Percentiles rank a stretch among this genome's conserved stretches.
These are phyloP conservation scores for Clathrospora elynae DNA, from an alignment of 2,329 filamentous ascomycete genomes.

Conservation along the genomic window DNA sequence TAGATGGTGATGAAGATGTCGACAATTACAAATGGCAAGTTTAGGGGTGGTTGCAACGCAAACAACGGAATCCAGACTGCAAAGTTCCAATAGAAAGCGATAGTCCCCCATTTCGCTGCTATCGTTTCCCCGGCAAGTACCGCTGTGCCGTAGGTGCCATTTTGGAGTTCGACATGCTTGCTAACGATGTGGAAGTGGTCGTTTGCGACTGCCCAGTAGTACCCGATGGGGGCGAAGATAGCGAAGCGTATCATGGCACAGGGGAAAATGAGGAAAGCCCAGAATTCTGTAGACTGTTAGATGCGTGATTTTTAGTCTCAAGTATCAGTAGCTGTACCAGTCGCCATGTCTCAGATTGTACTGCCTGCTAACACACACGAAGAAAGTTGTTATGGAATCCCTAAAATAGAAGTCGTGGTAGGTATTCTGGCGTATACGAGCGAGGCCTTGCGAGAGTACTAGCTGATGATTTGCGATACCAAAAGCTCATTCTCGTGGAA, in stretches of 20 bases:
- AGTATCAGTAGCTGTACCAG: too few relatives aligned
- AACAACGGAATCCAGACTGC: conserved; percentile 5
- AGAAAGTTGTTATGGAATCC: too few relatives aligned
- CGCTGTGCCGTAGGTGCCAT: conserved; percentile 15
- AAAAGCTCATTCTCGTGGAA: neutral
- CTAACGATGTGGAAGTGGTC: conserved; percentile 14
- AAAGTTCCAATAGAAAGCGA: conserved; percentile 12
- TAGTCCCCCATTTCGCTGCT: conserved; percentile 11
- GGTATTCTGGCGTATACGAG: too few relatives aligned
- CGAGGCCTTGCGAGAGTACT: too few relatives aligned
- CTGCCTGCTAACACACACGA: too few relatives aligned
- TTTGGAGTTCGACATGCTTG: conserved; percentile 14
- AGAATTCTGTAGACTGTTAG: neutral
- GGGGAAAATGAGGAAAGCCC: neutral
- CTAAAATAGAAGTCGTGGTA: too few relatives aligned
- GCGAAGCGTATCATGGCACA: conserved; percentile 12
- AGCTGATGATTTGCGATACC: too few relatives aligned
- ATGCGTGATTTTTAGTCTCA: too few relatives aligned
- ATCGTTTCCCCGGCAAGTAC: conserved; percentile 16
- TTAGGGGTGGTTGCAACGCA: conserved; percentile 11
- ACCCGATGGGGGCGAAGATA: conserved; percentile 3
- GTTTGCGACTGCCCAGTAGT: conserved; percentile 1
- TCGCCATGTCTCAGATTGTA: conserved; percentile 1
- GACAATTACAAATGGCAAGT: conserved; percentile 13
- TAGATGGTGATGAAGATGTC: conserved; percentile 14